Conservation (phyloP, 208 protist species). For the Leptomonas seymouri region DNA sequence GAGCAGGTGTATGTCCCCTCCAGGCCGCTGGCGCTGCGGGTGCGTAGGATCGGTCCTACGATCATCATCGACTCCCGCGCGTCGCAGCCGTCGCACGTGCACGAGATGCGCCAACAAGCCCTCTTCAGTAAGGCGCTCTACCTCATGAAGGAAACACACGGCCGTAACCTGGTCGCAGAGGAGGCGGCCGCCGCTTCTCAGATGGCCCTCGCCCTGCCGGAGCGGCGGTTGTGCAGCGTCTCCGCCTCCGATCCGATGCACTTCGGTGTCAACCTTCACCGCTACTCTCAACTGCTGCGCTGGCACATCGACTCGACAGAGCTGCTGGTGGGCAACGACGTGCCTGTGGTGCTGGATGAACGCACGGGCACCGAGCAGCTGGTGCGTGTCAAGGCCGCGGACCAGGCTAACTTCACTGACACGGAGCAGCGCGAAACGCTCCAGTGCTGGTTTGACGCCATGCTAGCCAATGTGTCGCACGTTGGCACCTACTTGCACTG, state of each 20-base stretch:
- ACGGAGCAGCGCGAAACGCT: slow-evolving; percentile 61
- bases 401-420: slow-evolving; percentile 16
- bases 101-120: slow-evolving; percentile 58
- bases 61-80: slow-evolving; percentile 66
- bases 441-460: slow-evolving; percentile 84
- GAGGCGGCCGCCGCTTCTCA: slow-evolving; percentile 2
- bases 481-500: slow-evolving; percentile 83
- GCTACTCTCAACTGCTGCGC: slow-evolving; percentile 70
- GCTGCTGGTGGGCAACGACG: slow-evolving; percentile 83
- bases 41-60: slow-evolving; percentile 66
- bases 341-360: slow-evolving; percentile 69
- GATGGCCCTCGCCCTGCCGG: slow-evolving; percentile 24
- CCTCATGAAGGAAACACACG: slow-evolving; percentile 54
- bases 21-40: slow-evolving; percentile 60
- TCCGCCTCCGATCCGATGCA: slow-evolving; percentile 17
- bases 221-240: slow-evolving; percentile 26
- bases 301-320: slow-evolving; percentile 78
- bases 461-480: slow-evolving; percentile 76
- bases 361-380: slow-evolving; percentile 73
- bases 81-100: slow-evolving; percentile 40
- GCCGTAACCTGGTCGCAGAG: slow-evolving; percentile 5
- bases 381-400: slow-evolving; percentile 52
- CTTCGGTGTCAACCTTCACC: slow-evolving; percentile 30
- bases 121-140: slow-evolving; percentile 83
- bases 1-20: slow-evolving; percentile 55